Conservation (phyloP, 345 rosid genomes). For the Clarkia xantiana region DNA sequence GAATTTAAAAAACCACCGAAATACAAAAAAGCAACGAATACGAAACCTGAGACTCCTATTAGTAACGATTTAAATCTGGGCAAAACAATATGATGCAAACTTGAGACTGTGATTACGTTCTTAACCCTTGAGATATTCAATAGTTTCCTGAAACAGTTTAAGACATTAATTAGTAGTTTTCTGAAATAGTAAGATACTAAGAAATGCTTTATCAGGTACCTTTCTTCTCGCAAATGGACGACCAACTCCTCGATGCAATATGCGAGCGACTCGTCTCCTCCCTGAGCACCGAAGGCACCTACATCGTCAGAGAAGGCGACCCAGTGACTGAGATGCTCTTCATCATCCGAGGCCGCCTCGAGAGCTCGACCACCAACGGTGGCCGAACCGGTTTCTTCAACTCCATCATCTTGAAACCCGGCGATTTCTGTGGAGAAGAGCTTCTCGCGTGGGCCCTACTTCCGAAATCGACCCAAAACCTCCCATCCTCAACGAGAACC, state of each 20-base stretch:
- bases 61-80: too few species aligned
- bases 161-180: too few species aligned
- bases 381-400: constrained; percentile 93
- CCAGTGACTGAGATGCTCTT: constrained; percentile 89
- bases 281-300: constrained; percentile 64
- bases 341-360: constrained; percentile 70
- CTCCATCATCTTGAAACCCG: constrained; percentile 58
- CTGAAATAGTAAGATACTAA: too few species aligned
- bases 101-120: too few species aligned
- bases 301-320: constrained; percentile 89
- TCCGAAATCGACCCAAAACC: constrained; percentile 54
- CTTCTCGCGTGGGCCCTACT: constrained; percentile 89
- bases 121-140: too few species aligned
- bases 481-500: constrained; percentile 90
- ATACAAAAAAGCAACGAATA: too few species aligned
- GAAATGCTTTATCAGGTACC: constrained; percentile 61
- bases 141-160: too few species aligned
- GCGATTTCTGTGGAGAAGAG: constrained; percentile 95
- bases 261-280: constrained; percentile 81
- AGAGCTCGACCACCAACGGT: constrained; percentile 88
- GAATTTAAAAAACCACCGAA: too few species aligned
- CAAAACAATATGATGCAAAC: too few species aligned
- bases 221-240: constrained; percentile 94
- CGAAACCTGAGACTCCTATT: too few species aligned
- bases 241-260: constrained; percentile 85